A percentile compares a stretch with the other conserved stretches of the same genome.
Evolutionary conservation across 176 grass and related monocot genomes (phyloP).

Genomic region (Panicum miliaceum): DNA sequence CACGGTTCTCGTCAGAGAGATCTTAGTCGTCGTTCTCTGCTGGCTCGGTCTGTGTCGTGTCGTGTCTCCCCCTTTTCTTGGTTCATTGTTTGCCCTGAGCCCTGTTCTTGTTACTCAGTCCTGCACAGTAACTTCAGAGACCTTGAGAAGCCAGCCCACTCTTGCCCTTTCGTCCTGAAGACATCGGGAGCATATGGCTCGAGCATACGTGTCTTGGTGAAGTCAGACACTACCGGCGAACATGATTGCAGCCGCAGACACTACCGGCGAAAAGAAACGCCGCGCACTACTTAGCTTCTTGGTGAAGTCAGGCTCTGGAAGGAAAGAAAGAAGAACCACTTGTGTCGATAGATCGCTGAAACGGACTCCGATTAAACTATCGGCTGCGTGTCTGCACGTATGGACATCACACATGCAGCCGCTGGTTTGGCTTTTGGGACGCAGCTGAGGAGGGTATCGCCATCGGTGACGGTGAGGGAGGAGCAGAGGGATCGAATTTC

Average conservation of each 20-base stretch:
- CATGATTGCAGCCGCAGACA: not conserved
- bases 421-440: conserved; percentile 57
- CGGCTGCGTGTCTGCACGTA: not conserved
- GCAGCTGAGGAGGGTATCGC: conserved; percentile 20
- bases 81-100: too few species aligned
- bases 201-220: too few species aligned
- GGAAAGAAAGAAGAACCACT: not conserved
- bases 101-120: too few species aligned
- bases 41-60: not conserved
- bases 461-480: not conserved
- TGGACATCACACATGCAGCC: conserved; percentile 26
- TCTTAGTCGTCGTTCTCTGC: not conserved
- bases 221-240: too few species aligned
- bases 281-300: conserved; percentile 23
- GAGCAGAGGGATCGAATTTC: conserved; percentile 38
- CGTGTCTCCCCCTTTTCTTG: too few species aligned
- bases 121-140: not conserved
- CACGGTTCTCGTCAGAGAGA: not conserved
- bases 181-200: not conserved
- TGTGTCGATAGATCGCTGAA: not conserved
- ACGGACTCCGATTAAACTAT: not conserved
- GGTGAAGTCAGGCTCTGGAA: conserved; percentile 18
- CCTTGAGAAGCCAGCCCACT: not conserved
- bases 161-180: not conserved
- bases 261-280: not conserved